These are phyloP conservation scores for Globisporangium barbulae DNA, from an alignment of 352 stramenopile species.

Conservation along the genomic window DNA sequence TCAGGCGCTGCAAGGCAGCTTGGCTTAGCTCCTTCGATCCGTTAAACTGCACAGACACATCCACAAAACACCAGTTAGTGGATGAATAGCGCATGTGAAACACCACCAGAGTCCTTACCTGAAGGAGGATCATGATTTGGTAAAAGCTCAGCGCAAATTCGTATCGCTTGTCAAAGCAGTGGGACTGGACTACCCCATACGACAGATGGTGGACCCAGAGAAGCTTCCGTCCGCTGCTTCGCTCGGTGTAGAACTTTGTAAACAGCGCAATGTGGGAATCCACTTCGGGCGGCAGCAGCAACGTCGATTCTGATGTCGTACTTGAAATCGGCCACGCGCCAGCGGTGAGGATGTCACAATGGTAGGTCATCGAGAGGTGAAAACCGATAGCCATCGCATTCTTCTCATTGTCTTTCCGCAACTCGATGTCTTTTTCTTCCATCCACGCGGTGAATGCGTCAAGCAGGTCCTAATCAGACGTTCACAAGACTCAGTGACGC, in stretches of 20 bases:
- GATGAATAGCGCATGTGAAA: background rate
- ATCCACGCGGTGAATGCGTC: constrained; percentile 68
- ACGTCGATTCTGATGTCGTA: constrained; percentile 40
- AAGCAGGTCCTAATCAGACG: constrained; percentile 49
- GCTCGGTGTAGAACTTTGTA: constrained; percentile 76
- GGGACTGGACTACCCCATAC: constrained; percentile 63
- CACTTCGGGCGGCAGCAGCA: constrained; percentile 54
- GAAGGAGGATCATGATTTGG: constrained; percentile 76
- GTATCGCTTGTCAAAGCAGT: constrained; percentile 73
- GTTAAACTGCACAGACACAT: constrained; percentile 57
- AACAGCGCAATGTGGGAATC: constrained; percentile 69
- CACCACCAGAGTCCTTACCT: constrained; percentile 29
- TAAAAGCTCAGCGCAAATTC: constrained; percentile 84
- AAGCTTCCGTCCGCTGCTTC: constrained; percentile 74
- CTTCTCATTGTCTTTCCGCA: constrained; percentile 29
- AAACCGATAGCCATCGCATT: constrained; percentile 49
- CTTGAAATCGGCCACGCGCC: constrained; percentile 82
- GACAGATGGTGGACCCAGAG: constrained; percentile 80
- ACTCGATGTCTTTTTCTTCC: constrained; percentile 53
- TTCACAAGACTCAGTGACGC: background rate
- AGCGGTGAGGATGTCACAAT: constrained; percentile 81
- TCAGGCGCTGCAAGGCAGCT: constrained; percentile 36
- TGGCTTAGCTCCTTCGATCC: constrained; percentile 33
- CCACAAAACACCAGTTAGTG: background rate
- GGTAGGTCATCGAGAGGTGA: constrained; percentile 55